Evolutionary conservation across 306 rosid genomes (phyloP).

Genomic region (Oemleria cerasiformis): DNA sequence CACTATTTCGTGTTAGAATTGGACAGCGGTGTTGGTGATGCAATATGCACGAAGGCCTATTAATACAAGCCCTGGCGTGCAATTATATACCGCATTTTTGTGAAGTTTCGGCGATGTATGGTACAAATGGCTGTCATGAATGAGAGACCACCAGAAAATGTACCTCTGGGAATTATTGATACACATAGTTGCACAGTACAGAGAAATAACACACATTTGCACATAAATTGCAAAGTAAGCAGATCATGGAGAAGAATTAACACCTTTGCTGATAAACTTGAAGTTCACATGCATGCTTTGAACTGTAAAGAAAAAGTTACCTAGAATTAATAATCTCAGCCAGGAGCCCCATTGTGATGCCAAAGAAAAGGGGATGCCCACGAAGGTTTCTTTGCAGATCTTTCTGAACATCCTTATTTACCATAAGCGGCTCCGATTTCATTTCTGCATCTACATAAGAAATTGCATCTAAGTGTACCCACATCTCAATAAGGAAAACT

Average conservation of each 20-base stretch:
- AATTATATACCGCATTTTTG: too few species aligned
- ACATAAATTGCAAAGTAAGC: background rate
- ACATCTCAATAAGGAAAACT: conserved; percentile 10
- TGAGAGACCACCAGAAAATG: too few species aligned
- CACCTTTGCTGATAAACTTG: background rate
- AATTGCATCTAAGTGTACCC: conserved; percentile 5
- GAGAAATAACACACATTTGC: background rate
- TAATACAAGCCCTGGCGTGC: too few species aligned
- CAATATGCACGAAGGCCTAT: too few species aligned
- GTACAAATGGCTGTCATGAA: too few species aligned
- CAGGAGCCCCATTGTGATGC: conserved; percentile 91
- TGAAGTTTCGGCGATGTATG: too few species aligned
- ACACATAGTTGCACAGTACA: background rate
- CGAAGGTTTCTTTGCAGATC: conserved; percentile 53
- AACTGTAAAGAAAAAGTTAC: conserved; percentile 35
- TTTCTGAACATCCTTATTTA: conserved; percentile 29
- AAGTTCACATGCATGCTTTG: conserved; percentile 2
- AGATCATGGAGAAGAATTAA: background rate
- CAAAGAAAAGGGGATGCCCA: conserved; percentile 89
- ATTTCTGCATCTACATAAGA: conserved; percentile 45
- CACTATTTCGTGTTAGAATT: too few species aligned
- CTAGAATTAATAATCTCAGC: conserved; percentile 97
- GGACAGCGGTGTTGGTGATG: too few species aligned
- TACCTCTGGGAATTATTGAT: too few species aligned
- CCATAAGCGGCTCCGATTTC: conserved; percentile 30